phyloP scores from a whole-genome alignment of 768 basidiomycete genomes.

The Grammothele lineata region DNA sequence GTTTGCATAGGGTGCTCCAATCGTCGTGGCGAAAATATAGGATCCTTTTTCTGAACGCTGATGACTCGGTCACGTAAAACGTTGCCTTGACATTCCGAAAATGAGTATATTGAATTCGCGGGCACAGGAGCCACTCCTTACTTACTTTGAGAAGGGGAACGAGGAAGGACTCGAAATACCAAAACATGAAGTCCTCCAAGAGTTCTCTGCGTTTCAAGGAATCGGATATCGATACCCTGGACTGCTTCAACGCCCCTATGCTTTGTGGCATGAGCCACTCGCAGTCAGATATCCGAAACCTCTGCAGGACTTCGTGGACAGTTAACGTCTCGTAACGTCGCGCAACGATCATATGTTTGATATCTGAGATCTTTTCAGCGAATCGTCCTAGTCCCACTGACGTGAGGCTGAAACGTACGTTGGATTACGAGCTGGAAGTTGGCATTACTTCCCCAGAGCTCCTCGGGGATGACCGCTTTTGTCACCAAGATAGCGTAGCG shows the following conservation, averaged over 20 bases:
- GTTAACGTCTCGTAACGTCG: slow-evolving; percentile 81
- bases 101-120: too few species aligned
- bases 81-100: slow-evolving; percentile 53
- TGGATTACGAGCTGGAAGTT: slow-evolving; percentile 60
- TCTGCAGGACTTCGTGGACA: slow-evolving; percentile 74
- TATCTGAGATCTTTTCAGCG: slow-evolving; percentile 49
- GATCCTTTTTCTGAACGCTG: slow-evolving; percentile 74
- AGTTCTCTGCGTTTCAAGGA: slow-evolving; percentile 74
- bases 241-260: slow-evolving; percentile 32
- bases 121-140: background rate
- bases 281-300: slow-evolving; percentile 69
- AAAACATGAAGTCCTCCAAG: slow-evolving; percentile 85
- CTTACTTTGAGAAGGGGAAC: slow-evolving; percentile 72
- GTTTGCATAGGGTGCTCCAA: slow-evolving; percentile 81
- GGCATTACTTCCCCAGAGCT: slow-evolving; percentile 70
- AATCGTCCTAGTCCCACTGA: background rate
- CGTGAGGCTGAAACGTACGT: slow-evolving; percentile 43
- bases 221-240: slow-evolving; percentile 60
- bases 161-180: slow-evolving; percentile 90
- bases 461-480: slow-evolving; percentile 63
- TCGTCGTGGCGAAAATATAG: slow-evolving; percentile 95
- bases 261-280: slow-evolving; percentile 67
- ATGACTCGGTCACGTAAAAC: slow-evolving; percentile 93
- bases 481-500: slow-evolving; percentile 62
- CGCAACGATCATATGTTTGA: slow-evolving; percentile 66